Conservation (phyloP, 495 filamentous ascomycete genomes). For the Tuber magnatum region DNA sequence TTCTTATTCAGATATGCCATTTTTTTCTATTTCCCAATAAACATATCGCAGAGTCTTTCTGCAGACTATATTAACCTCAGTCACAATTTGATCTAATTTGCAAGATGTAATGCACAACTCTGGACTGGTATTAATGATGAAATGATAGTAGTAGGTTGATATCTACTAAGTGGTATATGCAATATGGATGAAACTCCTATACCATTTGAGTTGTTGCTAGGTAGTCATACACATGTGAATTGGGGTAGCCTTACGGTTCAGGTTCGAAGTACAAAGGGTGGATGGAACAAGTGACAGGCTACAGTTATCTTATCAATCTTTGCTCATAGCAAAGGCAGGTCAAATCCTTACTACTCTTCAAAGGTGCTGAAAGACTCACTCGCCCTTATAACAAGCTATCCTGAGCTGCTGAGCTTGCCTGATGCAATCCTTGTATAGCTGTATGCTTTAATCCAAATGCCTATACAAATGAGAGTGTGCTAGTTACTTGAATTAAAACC, state of each 20-base stretch:
- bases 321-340: background rate
- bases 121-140: background rate
- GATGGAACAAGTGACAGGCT: conserved; percentile 16
- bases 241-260: conserved; percentile 15
- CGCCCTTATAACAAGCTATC: background rate
- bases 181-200: too few species aligned
- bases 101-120: background rate
- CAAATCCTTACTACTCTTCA: conserved; percentile 13
- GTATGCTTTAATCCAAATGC: conserved; percentile 11
- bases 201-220: conserved; percentile 7
- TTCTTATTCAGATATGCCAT: background rate
- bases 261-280: conserved; percentile 1
- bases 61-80: background rate
- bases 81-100: background rate
- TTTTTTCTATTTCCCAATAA: background rate
- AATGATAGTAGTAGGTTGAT: background rate
- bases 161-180: too few species aligned
- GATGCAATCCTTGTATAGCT: conserved; percentile 1
- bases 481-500: conserved; percentile 3
- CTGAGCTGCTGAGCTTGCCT: background rate
- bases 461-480: conserved; percentile 2
- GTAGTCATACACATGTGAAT: conserved; percentile 12
- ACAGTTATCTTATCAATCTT: conserved; percentile 11
- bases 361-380: conserved; percentile 4
- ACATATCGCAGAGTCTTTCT: background rate